Conservation (phyloP, 257 asterid species). For the Ehretia macrophylla region DNA sequence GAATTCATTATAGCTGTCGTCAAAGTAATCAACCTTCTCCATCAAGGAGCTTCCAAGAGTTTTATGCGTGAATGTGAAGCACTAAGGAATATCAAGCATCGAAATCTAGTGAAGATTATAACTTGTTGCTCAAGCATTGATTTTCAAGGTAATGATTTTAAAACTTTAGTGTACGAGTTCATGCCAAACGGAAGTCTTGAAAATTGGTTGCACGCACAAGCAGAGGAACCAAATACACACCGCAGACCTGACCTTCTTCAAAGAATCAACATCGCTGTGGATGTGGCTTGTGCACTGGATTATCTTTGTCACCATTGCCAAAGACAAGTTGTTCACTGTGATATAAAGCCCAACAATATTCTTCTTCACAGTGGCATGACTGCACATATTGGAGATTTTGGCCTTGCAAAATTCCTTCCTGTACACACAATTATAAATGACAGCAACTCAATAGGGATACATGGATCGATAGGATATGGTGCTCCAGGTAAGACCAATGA, state of each 20-base stretch:
- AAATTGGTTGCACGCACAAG: neutral
- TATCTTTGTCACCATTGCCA: constrained; percentile 15
- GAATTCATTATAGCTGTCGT: neutral
- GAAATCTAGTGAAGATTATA: neutral
- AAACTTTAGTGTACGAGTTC: constrained; percentile 14
- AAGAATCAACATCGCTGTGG: constrained; percentile 3
- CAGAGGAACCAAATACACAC: neutral
- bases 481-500: constrained; percentile 15
- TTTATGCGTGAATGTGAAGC: constrained; percentile 6
- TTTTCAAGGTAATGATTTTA: constrained; percentile 1
- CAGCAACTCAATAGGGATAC: constrained; percentile 10
- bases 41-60: constrained; percentile 3
- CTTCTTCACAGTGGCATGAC: constrained; percentile 12
- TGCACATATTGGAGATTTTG: constrained; percentile 22
- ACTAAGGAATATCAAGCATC: neutral
- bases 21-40: neutral
- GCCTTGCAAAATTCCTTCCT: constrained; percentile 16
- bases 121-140: constrained; percentile 1
- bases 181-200: constrained; percentile 15
- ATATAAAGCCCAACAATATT: constrained; percentile 20
- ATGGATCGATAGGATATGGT: constrained; percentile 20
- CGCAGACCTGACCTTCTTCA: neutral
- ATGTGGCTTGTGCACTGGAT: constrained; percentile 15
- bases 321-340: constrained; percentile 15
- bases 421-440: neutral